These are phyloP conservation scores for Hortaea werneckii DNA, from an alignment of 2,329 filamentous ascomycete genomes.

Conservation along the genomic window DNA sequence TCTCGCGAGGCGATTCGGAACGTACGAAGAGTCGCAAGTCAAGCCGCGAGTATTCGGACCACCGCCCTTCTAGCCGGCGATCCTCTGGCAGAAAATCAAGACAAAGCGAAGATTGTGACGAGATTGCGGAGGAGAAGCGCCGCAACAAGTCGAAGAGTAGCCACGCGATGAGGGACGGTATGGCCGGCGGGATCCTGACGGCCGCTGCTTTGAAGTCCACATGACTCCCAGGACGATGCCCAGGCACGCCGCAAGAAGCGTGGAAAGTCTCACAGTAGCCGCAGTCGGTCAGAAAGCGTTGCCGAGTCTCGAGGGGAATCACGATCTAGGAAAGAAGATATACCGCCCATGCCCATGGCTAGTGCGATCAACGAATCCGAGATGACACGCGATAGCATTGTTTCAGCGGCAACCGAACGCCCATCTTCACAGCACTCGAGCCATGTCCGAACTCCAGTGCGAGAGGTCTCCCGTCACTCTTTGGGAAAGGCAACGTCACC, in stretches of 20 bases:
- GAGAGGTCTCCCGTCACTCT: slow-evolving; percentile 53
- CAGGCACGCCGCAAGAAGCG: slow-evolving; percentile 35
- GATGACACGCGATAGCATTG: slow-evolving; percentile 74
- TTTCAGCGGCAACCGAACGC: slow-evolving; percentile 69
- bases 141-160: slow-evolving; percentile 39
- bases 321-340: slow-evolving; percentile 34
- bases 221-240: slow-evolving; percentile 53
- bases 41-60: slow-evolving; percentile 33
- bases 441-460: slow-evolving; percentile 46
- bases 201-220: slow-evolving; percentile 52
- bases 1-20: slow-evolving; percentile 44
- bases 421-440: slow-evolving; percentile 52
- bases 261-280: slow-evolving; percentile 39
- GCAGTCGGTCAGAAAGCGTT: slow-evolving; percentile 41
- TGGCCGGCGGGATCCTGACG: slow-evolving; percentile 49
- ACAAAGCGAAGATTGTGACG: slow-evolving; percentile 13
- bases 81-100: slow-evolving; percentile 18
- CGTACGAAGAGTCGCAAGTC: slow-evolving; percentile 46
- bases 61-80: slow-evolving; percentile 17
- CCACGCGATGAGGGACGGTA: slow-evolving; percentile 36
- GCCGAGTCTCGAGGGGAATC: slow-evolving; percentile 45
- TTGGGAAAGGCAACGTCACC: slow-evolving; percentile 46
- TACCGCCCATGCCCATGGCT: slow-evolving; percentile 77
- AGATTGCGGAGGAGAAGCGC: slow-evolving; percentile 39
- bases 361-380: slow-evolving; percentile 82